Percentiles rank a stretch among this genome's conserved stretches.
Conservation (phyloP, 148 eudicot genomes). For the Vaccinium vitisidaea region DNA sequence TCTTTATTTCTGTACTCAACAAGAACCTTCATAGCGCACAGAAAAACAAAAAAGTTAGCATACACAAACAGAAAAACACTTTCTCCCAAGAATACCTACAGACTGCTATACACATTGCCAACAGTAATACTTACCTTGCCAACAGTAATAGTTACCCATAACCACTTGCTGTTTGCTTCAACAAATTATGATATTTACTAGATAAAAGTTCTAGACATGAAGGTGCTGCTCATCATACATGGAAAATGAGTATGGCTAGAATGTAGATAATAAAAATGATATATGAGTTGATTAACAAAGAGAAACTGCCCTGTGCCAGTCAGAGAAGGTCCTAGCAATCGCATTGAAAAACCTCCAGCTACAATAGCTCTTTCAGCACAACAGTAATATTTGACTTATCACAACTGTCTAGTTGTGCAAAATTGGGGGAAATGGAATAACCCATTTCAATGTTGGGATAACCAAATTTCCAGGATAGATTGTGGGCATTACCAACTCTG, state of each 20-base stretch:
- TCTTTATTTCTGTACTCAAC: constrained; percentile 88
- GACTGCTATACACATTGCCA: neutral
- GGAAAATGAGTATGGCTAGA: neutral
- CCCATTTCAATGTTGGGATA: neutral
- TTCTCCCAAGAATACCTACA: neutral
- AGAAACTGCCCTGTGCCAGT: neutral
- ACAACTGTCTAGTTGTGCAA: neutral
- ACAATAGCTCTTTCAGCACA: neutral
- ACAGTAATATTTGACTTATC: neutral
- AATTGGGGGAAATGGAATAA: neutral
- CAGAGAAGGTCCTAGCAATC: neutral
- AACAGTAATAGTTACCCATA: neutral
- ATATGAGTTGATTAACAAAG: neutral
- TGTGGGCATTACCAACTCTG: neutral
- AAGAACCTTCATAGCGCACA: constrained; percentile 51
- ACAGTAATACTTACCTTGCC: too few relatives aligned
- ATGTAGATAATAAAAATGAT: neutral
- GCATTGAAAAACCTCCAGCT: neutral
- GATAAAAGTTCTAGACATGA: neutral
- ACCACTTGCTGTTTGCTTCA: neutral
- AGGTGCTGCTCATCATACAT: neutral
- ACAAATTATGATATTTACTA: neutral
- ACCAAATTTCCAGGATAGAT: neutral
- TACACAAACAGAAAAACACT: neutral
- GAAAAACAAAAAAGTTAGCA: neutral